A percentile compares a stretch with the other conserved stretches of the same genome.
These are phyloP conservation scores for Protea cynaroides DNA, from an alignment of 164 flowering plant species.

Conservation along the genomic window DNA sequence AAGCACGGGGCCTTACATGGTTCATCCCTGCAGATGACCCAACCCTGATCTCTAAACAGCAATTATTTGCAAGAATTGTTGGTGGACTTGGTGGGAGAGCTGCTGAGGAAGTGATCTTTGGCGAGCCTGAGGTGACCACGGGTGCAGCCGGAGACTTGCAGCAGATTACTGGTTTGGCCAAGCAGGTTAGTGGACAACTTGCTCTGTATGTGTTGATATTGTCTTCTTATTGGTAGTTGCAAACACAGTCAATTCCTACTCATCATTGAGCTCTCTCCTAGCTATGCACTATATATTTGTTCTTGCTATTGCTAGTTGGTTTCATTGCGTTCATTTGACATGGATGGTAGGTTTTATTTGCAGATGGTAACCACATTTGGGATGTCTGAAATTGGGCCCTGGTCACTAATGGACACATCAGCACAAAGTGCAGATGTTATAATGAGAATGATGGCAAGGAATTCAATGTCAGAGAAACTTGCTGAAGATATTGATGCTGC, in stretches of 20 bases:
- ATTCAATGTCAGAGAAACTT: conserved; percentile 83
- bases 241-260: not conserved
- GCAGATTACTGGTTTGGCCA: conserved; percentile 79
- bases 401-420: conserved; percentile 82
- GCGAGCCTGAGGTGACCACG: conserved; percentile 83
- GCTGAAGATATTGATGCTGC: conserved; percentile 83
- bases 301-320: not conserved
- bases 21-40: conserved; percentile 81
- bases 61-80: conserved; percentile 81
- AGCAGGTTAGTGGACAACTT: conserved; percentile 41
- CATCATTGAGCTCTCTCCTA: not conserved
- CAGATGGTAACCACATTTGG: conserved; percentile 89
- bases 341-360: conserved; percentile 7
- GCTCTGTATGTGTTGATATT: not conserved
- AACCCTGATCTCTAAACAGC: conserved; percentile 78
- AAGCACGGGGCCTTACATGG: conserved; percentile 84
- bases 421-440: conserved; percentile 71
- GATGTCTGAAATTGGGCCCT: conserved; percentile 89
- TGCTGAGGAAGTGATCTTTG: conserved; percentile 85
- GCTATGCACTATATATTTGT: not conserved
- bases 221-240: not conserved
- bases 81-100: conserved; percentile 93
- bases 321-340: not conserved
- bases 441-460: conserved; percentile 92
- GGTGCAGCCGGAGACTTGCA: conserved; percentile 87